Conservation (phyloP, 78 protist species). For the Speleostelium caveatum region DNA sequence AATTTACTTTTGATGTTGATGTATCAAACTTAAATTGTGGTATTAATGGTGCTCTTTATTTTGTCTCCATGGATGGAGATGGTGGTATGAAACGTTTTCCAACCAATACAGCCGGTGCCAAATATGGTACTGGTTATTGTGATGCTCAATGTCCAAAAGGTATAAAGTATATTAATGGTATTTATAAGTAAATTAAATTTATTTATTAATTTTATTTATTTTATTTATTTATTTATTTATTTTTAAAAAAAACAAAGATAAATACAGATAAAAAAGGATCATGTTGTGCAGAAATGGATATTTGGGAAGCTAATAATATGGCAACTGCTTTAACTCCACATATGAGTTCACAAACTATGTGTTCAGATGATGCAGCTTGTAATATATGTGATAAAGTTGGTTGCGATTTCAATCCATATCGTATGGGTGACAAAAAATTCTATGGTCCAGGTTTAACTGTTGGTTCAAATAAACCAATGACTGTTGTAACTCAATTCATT, state of each 20-base stretch:
- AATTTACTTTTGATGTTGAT: conserved; percentile 85
- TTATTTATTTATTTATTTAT: neutral
- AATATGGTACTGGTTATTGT: conserved; percentile 89
- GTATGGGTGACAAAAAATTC: conserved; percentile 76
- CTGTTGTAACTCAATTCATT: conserved; percentile 87
- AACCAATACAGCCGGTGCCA: conserved; percentile 79
- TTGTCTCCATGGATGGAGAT: conserved; percentile 81
- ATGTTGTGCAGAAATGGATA: conserved; percentile 88
- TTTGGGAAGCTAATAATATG: conserved; percentile 92
- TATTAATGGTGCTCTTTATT: too few relatives aligned
- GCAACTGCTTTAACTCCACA: conserved; percentile 86
- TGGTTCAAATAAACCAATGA: conserved; percentile 63
- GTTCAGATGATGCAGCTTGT: conserved; percentile 23
- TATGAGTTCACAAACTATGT: conserved; percentile 54
- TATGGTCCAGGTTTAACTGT: conserved; percentile 57
- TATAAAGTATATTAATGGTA: conserved; percentile 79
- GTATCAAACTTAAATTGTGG: conserved; percentile 75
- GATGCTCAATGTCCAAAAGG: conserved; percentile 90
- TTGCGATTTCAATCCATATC: conserved; percentile 83
- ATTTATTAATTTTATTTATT: too few relatives aligned
- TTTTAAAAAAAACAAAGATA: conserved; percentile 38
- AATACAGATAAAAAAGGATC: conserved; percentile 63
- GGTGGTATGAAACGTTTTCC: conserved; percentile 61
- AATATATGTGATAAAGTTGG: conserved; percentile 85
- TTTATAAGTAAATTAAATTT: too few relatives aligned